Conservation (phyloP, 2,329 filamentous ascomycete species). For the Talaromyces atroroseus region DNA sequence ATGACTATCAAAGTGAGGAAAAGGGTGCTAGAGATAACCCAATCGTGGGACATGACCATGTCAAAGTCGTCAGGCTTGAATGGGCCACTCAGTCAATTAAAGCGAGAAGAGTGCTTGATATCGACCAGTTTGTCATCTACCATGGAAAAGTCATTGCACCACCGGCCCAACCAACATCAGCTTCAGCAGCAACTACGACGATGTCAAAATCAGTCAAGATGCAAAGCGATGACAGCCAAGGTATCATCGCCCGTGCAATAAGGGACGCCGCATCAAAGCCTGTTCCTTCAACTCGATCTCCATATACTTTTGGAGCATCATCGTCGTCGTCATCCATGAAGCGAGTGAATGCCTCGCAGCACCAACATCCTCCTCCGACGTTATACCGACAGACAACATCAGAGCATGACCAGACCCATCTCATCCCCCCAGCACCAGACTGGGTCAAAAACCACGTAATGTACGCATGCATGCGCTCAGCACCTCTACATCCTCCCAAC, state of each 20-base stretch:
- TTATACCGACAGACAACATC: slow-evolving; percentile 68
- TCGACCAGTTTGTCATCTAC: slow-evolving; percentile 49
- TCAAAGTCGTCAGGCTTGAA: slow-evolving; percentile 49
- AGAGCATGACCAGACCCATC: slow-evolving; percentile 59
- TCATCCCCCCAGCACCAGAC: slow-evolving; percentile 62
- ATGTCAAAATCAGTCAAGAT: neutral
- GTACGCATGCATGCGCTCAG: slow-evolving; percentile 78
- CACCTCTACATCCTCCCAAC: slow-evolving; percentile 66
- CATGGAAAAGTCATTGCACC: slow-evolving; percentile 41
- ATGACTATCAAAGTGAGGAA: neutral
- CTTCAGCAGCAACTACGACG: neutral
- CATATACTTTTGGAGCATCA: slow-evolving; percentile 18
- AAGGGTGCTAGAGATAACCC: neutral
- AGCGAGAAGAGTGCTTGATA: slow-evolving; percentile 39
- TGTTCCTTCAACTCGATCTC: neutral
- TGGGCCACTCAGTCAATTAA: slow-evolving; percentile 50
- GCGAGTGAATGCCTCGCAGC: slow-evolving; percentile 15
- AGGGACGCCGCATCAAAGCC: slow-evolving; percentile 36
- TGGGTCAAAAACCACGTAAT: slow-evolving; percentile 59
- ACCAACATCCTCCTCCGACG: slow-evolving; percentile 31
- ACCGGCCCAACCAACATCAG: slow-evolving; percentile 19
- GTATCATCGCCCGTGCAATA: slow-evolving; percentile 40
- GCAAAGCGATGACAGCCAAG: neutral
- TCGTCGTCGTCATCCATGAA: no score
- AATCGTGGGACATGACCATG: slow-evolving; percentile 21